phyloP scores from a whole-genome alignment of 306 rosid genomes.

The Gastrolobium villosum region DNA sequence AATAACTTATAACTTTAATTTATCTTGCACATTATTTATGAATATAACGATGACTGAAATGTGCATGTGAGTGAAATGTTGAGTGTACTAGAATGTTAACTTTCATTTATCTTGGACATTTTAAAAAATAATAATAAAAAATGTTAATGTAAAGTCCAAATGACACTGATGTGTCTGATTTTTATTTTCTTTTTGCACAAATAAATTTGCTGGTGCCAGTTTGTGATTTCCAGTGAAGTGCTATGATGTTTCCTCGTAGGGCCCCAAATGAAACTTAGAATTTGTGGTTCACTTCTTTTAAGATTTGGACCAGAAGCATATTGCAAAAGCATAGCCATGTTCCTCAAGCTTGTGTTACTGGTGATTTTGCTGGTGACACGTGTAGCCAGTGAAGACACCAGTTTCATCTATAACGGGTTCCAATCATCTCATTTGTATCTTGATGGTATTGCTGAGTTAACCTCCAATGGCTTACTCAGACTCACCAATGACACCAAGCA shows the following conservation, averaged over 20 bases:
- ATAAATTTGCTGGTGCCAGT: background rate
- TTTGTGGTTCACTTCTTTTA: background rate
- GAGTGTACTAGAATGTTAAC: no score
- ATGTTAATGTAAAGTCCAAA: background rate
- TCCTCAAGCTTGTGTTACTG: slow-evolving; percentile 31
- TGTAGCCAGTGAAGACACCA: slow-evolving; percentile 47
- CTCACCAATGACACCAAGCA: slow-evolving; percentile 66
- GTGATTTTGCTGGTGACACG: slow-evolving; percentile 39
- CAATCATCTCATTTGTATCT: slow-evolving; percentile 49
- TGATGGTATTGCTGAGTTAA: slow-evolving; percentile 61
- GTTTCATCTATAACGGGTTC: slow-evolving; percentile 67
- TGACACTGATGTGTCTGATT: slow-evolving; percentile 42
- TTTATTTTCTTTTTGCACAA: background rate
- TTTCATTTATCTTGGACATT: no score
- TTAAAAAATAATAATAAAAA: no score
- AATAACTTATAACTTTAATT: no score
- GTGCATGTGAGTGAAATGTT: no score
- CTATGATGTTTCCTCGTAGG: slow-evolving; percentile 45
- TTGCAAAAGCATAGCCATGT: slow-evolving; percentile 43
- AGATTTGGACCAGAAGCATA: background rate
- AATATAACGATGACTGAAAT: no score
- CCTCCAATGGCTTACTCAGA: slow-evolving; percentile 58
- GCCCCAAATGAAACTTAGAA: slow-evolving; percentile 32
- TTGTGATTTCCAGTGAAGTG: slow-evolving; percentile 26
- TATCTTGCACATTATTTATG: no score